A percentile compares a stretch with the other conserved stretches of the same genome.
Conservation (phyloP, 352 stramenopile species). For the Globisporangium okanoganense region DNA sequence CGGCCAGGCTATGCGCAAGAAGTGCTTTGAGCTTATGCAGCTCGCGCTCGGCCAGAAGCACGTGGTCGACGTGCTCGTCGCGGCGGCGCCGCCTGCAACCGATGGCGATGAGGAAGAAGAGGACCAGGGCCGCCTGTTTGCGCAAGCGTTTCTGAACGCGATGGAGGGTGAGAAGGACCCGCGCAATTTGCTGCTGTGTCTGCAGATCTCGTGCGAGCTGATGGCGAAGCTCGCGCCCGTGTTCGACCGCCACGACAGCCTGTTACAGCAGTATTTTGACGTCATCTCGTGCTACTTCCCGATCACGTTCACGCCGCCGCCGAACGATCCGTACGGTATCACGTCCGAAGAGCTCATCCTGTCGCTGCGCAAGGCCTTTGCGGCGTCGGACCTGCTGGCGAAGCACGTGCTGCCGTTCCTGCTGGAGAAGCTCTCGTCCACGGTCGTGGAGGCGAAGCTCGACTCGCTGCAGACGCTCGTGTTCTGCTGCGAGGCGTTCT, state of each 20-base stretch:
- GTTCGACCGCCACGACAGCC: constrained; percentile 60
- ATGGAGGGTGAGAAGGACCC: constrained; percentile 91
- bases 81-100: constrained; percentile 14
- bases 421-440: constrained; percentile 83
- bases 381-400: constrained; percentile 70
- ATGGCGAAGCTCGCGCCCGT: constrained; percentile 51
- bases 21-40: constrained; percentile 81
- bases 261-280: constrained; percentile 86
- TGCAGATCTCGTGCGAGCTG: constrained; percentile 64
- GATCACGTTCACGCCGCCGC: constrained; percentile 89
- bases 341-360: constrained; percentile 81
- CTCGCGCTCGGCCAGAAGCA: constrained; percentile 53
- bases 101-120: constrained; percentile 19
- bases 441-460: constrained; percentile 72
- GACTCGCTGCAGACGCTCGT: constrained; percentile 82
- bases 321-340: constrained; percentile 90
- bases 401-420: constrained; percentile 83
- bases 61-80: constrained; percentile 50
- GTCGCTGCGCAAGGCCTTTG: constrained; percentile 78
- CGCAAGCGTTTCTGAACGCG: constrained; percentile 69
- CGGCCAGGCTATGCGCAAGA: constrained; percentile 82
- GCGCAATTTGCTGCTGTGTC: constrained; percentile 77
- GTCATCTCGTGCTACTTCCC: constrained; percentile 91
- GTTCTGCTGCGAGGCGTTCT: constrained; percentile 77
- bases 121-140: constrained; percentile 53